These are phyloP conservation scores for Boletus reticulatus DNA, from an alignment of 768 basidiomycete species.

Conservation along the genomic window DNA sequence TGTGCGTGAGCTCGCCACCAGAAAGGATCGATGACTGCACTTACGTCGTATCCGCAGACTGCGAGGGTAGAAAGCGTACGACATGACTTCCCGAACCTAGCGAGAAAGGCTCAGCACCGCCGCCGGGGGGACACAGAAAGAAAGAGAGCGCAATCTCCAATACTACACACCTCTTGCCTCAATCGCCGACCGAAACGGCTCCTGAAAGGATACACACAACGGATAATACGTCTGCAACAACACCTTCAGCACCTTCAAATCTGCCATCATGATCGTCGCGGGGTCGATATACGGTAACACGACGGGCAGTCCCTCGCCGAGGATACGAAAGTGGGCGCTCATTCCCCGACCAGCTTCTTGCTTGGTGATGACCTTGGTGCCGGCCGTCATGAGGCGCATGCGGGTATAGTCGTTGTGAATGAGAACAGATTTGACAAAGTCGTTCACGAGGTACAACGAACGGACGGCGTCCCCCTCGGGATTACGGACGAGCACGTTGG, in stretches of 20 bases:
- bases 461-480: constrained; percentile 68
- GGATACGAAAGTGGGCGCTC: constrained; percentile 66
- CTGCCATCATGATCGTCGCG: constrained; percentile 56
- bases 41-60: constrained; percentile 52
- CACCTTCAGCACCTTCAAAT: constrained; percentile 55
- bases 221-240: constrained; percentile 83
- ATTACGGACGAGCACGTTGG: constrained; percentile 86
- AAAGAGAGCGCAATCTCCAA: constrained; percentile 43
- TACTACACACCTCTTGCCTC: constrained; percentile 47
- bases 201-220: constrained; percentile 58
- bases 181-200: constrained; percentile 55
- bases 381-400: constrained; percentile 87
- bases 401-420: constrained; percentile 78
- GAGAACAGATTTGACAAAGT: constrained; percentile 79
- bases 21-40: constrained; percentile 32
- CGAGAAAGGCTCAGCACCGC: not conserved
- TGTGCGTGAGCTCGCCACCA: not conserved
- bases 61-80: constrained; percentile 60
- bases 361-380: constrained; percentile 89
- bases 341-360: constrained; percentile 72
- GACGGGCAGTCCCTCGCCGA: constrained; percentile 82
- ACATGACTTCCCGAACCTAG: constrained; percentile 71
- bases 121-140: not conserved
- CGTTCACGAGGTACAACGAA: constrained; percentile 86
- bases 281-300: constrained; percentile 80